A percentile compares a stretch with the other conserved stretches of the same genome.
Conservation (phyloP, 2,329 filamentous ascomycete genomes). For the Pseudogymnoascus sp. region DNA sequence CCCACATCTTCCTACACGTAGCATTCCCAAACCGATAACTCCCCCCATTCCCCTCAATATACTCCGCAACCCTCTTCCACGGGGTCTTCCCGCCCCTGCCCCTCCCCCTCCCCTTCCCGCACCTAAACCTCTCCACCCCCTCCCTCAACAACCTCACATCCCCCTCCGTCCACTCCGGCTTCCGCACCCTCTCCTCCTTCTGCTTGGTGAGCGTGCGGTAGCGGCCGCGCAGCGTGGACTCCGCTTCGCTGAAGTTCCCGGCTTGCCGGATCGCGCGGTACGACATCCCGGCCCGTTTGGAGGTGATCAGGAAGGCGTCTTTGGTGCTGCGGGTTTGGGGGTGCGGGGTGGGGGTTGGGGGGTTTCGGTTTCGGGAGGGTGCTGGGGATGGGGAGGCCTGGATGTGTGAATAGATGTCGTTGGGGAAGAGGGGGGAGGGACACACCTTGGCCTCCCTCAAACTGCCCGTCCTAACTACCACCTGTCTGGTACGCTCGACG, state of each 20-base stretch:
- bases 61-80: conserved; percentile 50
- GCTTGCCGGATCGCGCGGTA: conserved; percentile 55
- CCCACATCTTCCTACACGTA: conserved; percentile 52
- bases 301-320: conserved; percentile 45
- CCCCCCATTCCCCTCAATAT: conserved; percentile 44
- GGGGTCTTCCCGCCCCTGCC: conserved; percentile 39
- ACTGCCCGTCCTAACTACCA: not conserved
- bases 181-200: conserved; percentile 53
- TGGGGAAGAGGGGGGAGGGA: not conserved
- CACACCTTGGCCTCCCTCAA: not conserved
- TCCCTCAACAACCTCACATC: conserved; percentile 49
- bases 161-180: conserved; percentile 52
- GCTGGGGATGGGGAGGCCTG: not conserved
- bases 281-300: conserved; percentile 48
- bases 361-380: not conserved
- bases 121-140: not conserved
- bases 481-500: not conserved
- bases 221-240: conserved; percentile 65
- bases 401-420: too few relatives aligned
- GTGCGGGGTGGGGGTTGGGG: not conserved
- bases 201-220: conserved; percentile 58
- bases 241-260: conserved; percentile 53
- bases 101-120: conserved; percentile 34
- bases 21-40: conserved; percentile 52
- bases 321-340: conserved; percentile 19